Evolutionary conservation across 1,284 basidiomycete genomes (phyloP), one percentile per base, ranked within the genome.

Genomic region (Cryptococcus sp.): DNA sequence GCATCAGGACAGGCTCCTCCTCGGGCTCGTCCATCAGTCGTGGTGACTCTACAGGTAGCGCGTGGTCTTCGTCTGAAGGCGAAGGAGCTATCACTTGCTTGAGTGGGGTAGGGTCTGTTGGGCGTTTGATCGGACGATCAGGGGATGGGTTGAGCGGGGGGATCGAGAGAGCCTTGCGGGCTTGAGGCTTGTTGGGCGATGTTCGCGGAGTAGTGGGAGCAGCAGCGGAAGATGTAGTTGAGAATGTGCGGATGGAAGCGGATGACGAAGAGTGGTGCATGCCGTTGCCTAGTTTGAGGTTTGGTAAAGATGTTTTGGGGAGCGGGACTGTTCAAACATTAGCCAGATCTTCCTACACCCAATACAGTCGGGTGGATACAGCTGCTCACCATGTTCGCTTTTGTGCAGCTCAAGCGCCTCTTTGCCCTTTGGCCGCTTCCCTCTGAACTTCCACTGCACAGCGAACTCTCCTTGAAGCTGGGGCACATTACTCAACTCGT

Each of bases 401-500:
- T 46, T 49, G 20, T 49, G 48, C 23, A 57, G 17, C 39, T 62
- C 61, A 20, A 59, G 11, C 47, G 54, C 39, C 8, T 71, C 67
- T 47, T 62, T 65, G 5, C 52, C 47, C 39, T 58, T 68, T 15
- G 72, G 71, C 16, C 58, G 57, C 41, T 63, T 65, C 3, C 72
- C 74, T 23, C 69, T 67, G 60, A 77, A 75, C 61, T 73, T 74
- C 69, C 71, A 77, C 8, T 59, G 55, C 2, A 71, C 69, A 3
- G 62, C 61, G 57, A 76, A 77, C 35, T 72, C 60, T 17, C 75
- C 75, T 22, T 65, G 59, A 10, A 75, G 53, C 53, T 74, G 72
- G 5, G 75, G 75, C 1, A 77, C 69, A 60, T 77, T 74, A n/a
- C 59, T 67, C 42, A 77, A 53, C 49, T 74, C 72, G 47, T 77